These are phyloP conservation scores for Echinochloa phyllopogon DNA, from an alignment of 176 grass and related monocot species.

Conservation along the genomic window DNA sequence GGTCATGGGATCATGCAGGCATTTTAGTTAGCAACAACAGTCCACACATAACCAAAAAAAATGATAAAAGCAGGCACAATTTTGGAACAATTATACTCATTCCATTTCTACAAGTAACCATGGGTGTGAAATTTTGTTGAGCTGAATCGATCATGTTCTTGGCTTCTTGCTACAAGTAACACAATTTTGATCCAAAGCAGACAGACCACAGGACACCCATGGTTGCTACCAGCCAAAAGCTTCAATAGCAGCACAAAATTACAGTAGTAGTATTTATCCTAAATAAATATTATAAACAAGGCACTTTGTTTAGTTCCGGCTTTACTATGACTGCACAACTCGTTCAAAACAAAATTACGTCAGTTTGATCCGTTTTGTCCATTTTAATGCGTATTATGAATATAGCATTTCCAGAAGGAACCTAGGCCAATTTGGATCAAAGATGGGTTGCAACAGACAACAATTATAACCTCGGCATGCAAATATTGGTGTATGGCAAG, in stretches of 20 bases:
- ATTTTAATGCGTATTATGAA: slow-evolving; percentile 16
- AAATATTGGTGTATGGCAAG: slow-evolving; percentile 21
- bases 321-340: slow-evolving; percentile 36
- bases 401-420: slow-evolving; percentile 6
- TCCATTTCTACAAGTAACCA: too few species aligned
- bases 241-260: slow-evolving; percentile 9
- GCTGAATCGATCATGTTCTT: not conserved
- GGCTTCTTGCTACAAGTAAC: not conserved
- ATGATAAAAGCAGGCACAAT: slow-evolving; percentile 20
- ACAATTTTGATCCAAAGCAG: slow-evolving; percentile 15
- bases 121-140: too few species aligned
- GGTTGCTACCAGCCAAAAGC: slow-evolving; percentile 8
- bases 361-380: not conserved
- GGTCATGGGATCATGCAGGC: not conserved
- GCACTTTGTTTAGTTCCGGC: not conserved
- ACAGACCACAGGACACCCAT: slow-evolving; percentile 8
- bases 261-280: not conserved
- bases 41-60: slow-evolving; percentile 12
- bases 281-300: not conserved
- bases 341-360: not conserved
- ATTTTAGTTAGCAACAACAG: slow-evolving; percentile 23
- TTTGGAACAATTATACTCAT: too few species aligned
- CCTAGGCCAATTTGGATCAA: slow-evolving; percentile 13
- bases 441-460: slow-evolving; percentile 25
- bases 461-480: slow-evolving; percentile 28